A percentile compares a stretch with the other conserved stretches of the same genome.
These are phyloP conservation scores for Umbellularia californica DNA, from an alignment of 164 flowering plant genomes.

Conservation along the genomic window DNA sequence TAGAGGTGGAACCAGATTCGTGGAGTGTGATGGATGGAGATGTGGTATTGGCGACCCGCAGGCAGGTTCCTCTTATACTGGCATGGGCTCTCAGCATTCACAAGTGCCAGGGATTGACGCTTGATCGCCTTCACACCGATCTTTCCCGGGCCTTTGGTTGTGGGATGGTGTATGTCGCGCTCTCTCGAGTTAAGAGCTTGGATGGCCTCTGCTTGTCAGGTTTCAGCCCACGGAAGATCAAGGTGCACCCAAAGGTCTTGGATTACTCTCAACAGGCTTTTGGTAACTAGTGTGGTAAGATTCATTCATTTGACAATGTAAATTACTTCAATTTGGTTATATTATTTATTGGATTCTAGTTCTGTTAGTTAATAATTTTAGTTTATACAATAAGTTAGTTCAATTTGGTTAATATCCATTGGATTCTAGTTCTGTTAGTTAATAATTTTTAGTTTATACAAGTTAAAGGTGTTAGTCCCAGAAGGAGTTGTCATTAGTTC, in stretches of 20 bases:
- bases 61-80: conserved; percentile 56
- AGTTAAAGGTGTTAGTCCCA: too few species aligned
- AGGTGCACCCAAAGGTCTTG: conserved; percentile 58
- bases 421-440: too few species aligned
- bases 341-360: too few species aligned
- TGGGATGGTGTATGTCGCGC: conserved; percentile 70
- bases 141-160: conserved; percentile 52
- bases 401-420: too few species aligned
- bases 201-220: conserved; percentile 54
- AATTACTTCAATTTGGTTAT: not conserved
- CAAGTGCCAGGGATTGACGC: conserved; percentile 74
- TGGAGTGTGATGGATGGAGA: conserved; percentile 51
- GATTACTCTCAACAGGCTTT: conserved; percentile 30
- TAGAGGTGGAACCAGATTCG: conserved; percentile 28
- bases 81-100: conserved; percentile 74
- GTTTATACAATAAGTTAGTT: too few species aligned
- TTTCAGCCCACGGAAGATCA: conserved; percentile 40
- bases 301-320: not conserved
- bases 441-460: too few species aligned
- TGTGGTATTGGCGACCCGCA: conserved; percentile 26
- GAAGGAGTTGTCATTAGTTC: too few species aligned
- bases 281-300: not conserved
- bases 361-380: too few species aligned
- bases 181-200: conserved; percentile 59
- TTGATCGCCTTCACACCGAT: conserved; percentile 47